Base-by-base conservation (phyloP, 73 alveolate genomes). In the Paramecium biaurelia region DNA sequence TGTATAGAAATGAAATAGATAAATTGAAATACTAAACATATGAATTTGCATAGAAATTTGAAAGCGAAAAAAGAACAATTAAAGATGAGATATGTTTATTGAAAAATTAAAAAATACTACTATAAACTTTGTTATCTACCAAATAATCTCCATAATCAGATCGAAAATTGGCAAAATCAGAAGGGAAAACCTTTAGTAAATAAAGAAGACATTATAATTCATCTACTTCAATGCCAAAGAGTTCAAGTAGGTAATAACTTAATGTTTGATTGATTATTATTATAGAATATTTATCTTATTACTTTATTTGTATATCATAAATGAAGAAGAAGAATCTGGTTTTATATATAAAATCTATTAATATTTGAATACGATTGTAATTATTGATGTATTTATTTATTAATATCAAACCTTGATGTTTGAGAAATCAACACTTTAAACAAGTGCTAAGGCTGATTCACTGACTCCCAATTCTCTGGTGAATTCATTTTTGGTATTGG, bases 401-500 rank as follows among this genome's bases (percentile, higher is more conserved):
- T 53, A 53, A 53, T 53, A 72, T 79, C 90, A 79, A 79, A 79
- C 90, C 26, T 43, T 2, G 90, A 79, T 79, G 90, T 26, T 45
- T 79, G 90, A 79, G 90, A 79, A 79, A 79, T 79, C 90, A 45
- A 34, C 90, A 12, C 76, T 43, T 79, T 79, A 24, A 41, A 79
- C 90, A 18, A 79, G 74, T 18, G 56, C 24, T 23, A 79, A 43
- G 11, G 90, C 90, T 20, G n/a, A 79, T 79, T 79, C 90, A 20
- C 90, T 79, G 74, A 79, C 90, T 18, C 90, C 90, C 10, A 79
- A 45, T 79, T 79, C 90, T 79, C 90, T 79, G 1, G 70, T 43
- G 49, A 30, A 79, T 45, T 79, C 90, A 45, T 79, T 79, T 32
- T 45, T 45, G 18, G 56, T 37, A 26, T 79, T 79, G 42, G 70